Evolutionary conservation across 257 asterid species (phyloP), one percentile per base, ranked within the genome.

Genomic region (Solanum verrucosum): DNA sequence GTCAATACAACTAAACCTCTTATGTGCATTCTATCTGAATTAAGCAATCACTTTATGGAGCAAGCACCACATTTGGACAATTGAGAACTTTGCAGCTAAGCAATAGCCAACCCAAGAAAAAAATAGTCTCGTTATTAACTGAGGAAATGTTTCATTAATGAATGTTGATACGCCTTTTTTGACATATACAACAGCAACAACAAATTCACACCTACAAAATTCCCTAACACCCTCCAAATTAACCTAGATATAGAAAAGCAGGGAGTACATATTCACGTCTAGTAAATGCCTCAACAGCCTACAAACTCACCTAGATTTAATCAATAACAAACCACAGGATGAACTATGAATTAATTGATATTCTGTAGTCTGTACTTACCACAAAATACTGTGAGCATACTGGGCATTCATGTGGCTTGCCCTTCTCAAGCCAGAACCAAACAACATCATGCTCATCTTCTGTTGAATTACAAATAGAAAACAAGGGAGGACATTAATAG

Each of bases 391-490:
- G 99, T 8, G 96, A 88, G 93, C 99, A 97, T 78, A 97, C 99
- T 77, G 99, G 97, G 89, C 99, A 97, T 88, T 97, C 99, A 88
- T 94, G 96, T 27, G 98, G 94, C 93, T 96, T 95, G 87, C 94
- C 98, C 93, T 97, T 95, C 98, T 95, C 98, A 71, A 97, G 93
- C 99, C 98, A 96, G 91, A 97, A 97, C 99, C 99, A 97, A 87
- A 96, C 98, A 88, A 97, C 98, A 59, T 97, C 99, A 65, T 97
- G 99, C 90, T 97, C 99, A 89, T 97, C 98, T 92, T 97, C 99
- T 97, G 95, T 87, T 75, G 77, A 85, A 86, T 87, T 88, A 72
- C 33, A 38, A 10, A 33, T 67, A 87, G 52, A 49, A 84, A 77
- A 84, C 34, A 27, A 6, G 31, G 42, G 70, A 9, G 70, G 70